Conservation (phyloP, 179 eudicot genomes). For the Drosera spatulata region DNA sequence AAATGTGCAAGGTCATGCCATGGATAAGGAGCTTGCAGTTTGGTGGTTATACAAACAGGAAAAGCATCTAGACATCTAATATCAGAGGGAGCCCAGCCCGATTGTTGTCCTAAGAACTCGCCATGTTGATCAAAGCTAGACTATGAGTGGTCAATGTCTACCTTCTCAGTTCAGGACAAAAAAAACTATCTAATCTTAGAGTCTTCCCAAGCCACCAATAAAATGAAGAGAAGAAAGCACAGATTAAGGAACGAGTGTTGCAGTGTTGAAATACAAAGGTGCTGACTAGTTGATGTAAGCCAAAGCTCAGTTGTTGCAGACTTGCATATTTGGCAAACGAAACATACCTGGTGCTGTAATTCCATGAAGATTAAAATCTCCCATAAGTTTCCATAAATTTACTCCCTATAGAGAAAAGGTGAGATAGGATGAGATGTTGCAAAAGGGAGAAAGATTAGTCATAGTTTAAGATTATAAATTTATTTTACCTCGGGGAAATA, state of each 20-base stretch:
- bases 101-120: too few relatives aligned
- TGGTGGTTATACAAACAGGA: too few relatives aligned
- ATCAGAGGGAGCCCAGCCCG: too few relatives aligned
- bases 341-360: conserved; percentile 85
- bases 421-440: not conserved
- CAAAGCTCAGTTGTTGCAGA: not conserved
- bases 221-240: too few relatives aligned
- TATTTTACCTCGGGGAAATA: conserved; percentile 64
- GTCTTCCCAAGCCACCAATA: too few relatives aligned
- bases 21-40: too few relatives aligned
- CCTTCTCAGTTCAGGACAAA: too few relatives aligned
- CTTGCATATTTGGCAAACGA: not conserved
- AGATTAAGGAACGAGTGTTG: not conserved
- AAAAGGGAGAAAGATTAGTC: not conserved
- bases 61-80: too few relatives aligned
- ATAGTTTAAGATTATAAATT: not conserved
- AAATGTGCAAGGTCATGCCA: too few relatives aligned
- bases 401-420: conserved; percentile 43
- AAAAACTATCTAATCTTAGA: too few relatives aligned
- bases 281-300: not conserved
- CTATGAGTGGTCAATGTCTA: too few relatives aligned
- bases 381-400: conserved; percentile 96
- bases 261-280: not conserved
- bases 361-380: conserved; percentile 97
- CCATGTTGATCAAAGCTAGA: too few relatives aligned